Percentiles rank a stretch among this genome's conserved stretches.
Conservation (phyloP, 192 early-diverging fungal species). For the Coemansia sp. region DNA sequence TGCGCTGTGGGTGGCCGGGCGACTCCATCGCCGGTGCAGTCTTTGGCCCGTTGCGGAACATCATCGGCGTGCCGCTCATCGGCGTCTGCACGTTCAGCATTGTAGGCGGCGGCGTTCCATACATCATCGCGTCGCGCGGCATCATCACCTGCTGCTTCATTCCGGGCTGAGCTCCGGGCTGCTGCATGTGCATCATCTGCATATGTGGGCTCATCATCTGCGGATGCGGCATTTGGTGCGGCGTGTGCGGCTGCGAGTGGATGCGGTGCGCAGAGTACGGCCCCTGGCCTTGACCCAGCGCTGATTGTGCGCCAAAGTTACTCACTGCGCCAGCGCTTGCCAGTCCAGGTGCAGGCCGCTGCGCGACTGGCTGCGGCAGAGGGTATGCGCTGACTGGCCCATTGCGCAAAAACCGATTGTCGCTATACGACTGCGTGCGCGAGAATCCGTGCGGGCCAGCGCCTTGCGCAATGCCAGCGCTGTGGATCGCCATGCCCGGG, state of each 20-base stretch:
- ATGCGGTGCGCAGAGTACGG: slow-evolving; percentile 24
- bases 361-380: slow-evolving; percentile 48
- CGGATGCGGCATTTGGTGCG: slow-evolving; percentile 28
- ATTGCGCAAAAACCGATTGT: slow-evolving; percentile 53
- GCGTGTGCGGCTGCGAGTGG: slow-evolving; percentile 44
- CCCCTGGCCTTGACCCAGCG: slow-evolving; percentile 16
- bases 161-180: slow-evolving; percentile 18
- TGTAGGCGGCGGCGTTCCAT: slow-evolving; percentile 47
- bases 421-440: slow-evolving; percentile 83
- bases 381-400: slow-evolving; percentile 44
- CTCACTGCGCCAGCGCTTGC: slow-evolving; percentile 23
- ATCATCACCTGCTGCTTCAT: slow-evolving; percentile 17
- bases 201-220: slow-evolving; percentile 21
- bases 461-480: slow-evolving; percentile 58
- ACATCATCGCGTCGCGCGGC: slow-evolving; percentile 43
- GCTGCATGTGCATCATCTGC: slow-evolving; percentile 26
- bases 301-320: slow-evolving; percentile 19
- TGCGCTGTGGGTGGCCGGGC: slow-evolving; percentile 68
- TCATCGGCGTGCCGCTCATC: slow-evolving; percentile 28
- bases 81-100: slow-evolving; percentile 22
- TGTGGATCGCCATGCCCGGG: slow-evolving; percentile 19
- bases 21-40: slow-evolving; percentile 40
- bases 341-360: slow-evolving; percentile 34
- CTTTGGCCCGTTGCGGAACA: slow-evolving; percentile 37
- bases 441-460: slow-evolving; percentile 63